phyloP scores from a whole-genome alignment of 2,329 filamentous ascomycete genomes.

The Neoarthrinium moseri region DNA sequence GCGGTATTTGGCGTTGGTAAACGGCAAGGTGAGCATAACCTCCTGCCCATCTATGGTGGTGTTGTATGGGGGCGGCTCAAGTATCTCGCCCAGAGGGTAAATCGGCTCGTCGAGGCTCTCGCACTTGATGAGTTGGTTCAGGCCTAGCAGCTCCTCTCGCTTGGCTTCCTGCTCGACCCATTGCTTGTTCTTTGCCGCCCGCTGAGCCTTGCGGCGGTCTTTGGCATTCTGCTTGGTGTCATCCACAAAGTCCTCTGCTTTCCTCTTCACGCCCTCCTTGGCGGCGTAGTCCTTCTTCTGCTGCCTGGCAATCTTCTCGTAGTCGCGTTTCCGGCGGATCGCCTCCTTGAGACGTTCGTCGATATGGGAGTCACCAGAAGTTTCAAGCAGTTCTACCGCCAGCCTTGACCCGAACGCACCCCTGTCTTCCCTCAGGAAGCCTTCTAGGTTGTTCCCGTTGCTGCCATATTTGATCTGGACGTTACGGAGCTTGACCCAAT shows the following conservation, averaged over 20 bases:
- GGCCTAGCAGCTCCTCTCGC: conserved; percentile 20
- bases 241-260: conserved; percentile 15
- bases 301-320: conserved; percentile 43
- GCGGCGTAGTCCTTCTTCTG: conserved; percentile 19
- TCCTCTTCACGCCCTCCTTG: conserved; percentile 8
- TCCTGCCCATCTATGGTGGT: conserved; percentile 39
- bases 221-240: conserved; percentile 19
- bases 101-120: conserved; percentile 38
- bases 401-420: conserved; percentile 42
- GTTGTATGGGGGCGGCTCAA: conserved; percentile 37
- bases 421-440: conserved; percentile 64
- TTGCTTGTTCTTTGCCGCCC: conserved; percentile 20
- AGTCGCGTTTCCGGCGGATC: conserved; percentile 62
- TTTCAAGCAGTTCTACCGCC: conserved; percentile 54
- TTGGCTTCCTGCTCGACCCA: conserved; percentile 26
- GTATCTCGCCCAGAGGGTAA: conserved; percentile 37
- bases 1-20: conserved; percentile 71
- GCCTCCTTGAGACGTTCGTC: conserved; percentile 55
- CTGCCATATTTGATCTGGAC: conserved; percentile 64
- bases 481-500: conserved; percentile 69
- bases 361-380: conserved; percentile 36
- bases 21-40: conserved; percentile 56
- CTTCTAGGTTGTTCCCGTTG: conserved; percentile 63
- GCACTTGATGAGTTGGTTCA: conserved; percentile 38
- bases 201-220: conserved; percentile 24